Evolutionary conservation across 1,139 yeast genomes (phyloP).

Genomic region (Diutina sp.): DNA sequence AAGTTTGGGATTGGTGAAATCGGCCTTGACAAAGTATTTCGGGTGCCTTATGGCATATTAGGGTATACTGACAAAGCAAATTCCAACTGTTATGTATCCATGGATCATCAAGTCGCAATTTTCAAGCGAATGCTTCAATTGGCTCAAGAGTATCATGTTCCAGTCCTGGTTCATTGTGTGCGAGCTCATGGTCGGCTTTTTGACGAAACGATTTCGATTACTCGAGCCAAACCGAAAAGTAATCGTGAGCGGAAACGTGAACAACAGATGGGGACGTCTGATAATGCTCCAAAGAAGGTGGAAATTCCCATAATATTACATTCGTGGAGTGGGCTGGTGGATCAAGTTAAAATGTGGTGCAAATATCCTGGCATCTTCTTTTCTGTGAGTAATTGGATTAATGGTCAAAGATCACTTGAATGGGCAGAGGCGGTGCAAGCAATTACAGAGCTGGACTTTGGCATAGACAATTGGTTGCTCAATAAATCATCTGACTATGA

Average conservation of each 20-base stretch:
- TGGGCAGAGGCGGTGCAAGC: not conserved
- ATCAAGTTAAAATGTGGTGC: not conserved
- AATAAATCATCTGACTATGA: not conserved
- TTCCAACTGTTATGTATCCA: constrained; percentile 35
- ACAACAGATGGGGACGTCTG: not conserved
- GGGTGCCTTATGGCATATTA: constrained; percentile 37
- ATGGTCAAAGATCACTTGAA: not conserved
- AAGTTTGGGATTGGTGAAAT: constrained; percentile 63
- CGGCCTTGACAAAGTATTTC: constrained; percentile 71
- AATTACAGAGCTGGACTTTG: not conserved
- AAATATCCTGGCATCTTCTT: not conserved
- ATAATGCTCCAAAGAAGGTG: not conserved
- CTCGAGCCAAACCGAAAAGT: not conserved
- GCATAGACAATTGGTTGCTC: not conserved
- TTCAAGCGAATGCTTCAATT: constrained; percentile 38
- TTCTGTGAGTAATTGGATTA: not conserved
- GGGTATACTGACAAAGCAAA: constrained; percentile 9
- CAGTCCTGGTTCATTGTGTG: constrained; percentile 78
- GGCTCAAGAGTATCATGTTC: constrained; percentile 34
- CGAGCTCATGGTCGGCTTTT: constrained; percentile 54
- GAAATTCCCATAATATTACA: not conserved
- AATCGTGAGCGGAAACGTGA: not conserved
- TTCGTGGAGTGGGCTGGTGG: constrained; percentile 1
- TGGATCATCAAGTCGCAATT: constrained; percentile 53
- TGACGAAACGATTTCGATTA: constrained; percentile 14